Evolutionary conservation across 352 stramenopile genomes (phyloP).

Genomic region (Globisporangium ultimum): DNA sequence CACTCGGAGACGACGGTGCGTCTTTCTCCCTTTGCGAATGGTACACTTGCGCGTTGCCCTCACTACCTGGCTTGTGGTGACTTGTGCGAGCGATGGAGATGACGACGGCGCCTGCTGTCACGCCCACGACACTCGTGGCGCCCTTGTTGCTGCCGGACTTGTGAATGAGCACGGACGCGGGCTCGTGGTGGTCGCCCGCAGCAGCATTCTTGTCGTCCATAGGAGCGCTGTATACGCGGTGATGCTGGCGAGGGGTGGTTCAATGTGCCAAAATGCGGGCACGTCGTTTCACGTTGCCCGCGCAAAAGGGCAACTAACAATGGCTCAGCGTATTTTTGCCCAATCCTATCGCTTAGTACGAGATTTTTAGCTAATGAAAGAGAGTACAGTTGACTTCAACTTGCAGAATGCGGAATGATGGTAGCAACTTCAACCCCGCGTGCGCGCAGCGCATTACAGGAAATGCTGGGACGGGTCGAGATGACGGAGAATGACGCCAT

Average conservation of each 20-base stretch:
- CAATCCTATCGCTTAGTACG: neutral
- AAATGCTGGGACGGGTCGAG: neutral
- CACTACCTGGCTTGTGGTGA: neutral
- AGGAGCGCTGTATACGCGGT: neutral
- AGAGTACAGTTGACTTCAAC: neutral
- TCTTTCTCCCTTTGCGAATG: neutral
- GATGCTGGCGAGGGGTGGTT: neutral
- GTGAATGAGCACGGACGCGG: neutral
- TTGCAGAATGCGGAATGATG: neutral
- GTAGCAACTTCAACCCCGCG: neutral
- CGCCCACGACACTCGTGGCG: neutral
- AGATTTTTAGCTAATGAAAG: neutral
- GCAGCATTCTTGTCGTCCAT: neutral
- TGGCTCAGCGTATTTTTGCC: neutral
- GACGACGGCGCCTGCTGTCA: constrained; percentile 8
- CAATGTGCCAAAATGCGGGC: neutral
- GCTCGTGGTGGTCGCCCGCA: neutral
- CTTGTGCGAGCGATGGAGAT: constrained; percentile 1
- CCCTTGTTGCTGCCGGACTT: constrained; percentile 8
- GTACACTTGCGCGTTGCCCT: neutral
- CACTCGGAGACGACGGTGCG: neutral
- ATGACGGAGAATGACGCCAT: constrained; percentile 2
- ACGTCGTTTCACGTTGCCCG: constrained; percentile 7
- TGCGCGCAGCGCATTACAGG: neutral
- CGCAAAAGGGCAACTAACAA: neutral